Evolutionary conservation across 371 early-diverging fungal species (phyloP).

Genomic region (Lichtheimia hyalospora): DNA sequence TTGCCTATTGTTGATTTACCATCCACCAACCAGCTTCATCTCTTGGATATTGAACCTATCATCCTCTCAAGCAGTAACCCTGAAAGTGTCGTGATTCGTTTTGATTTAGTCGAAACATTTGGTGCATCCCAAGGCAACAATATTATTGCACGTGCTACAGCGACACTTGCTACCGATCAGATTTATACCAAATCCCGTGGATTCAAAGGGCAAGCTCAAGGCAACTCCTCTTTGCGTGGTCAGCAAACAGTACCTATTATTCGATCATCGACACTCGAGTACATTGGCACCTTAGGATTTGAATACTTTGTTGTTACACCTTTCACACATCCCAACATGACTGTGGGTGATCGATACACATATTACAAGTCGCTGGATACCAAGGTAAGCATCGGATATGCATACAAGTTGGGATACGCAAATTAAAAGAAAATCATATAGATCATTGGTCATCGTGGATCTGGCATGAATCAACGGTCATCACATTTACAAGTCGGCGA

Average conservation of each 20-base stretch:
- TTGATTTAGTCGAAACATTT: conserved; percentile 69
- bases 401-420: too few species aligned
- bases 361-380: conserved; percentile 69
- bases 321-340: conserved; percentile 62
- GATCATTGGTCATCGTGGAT: conserved; percentile 95
- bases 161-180: conserved; percentile 52
- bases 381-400: conserved; percentile 29
- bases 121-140: conserved; percentile 37
- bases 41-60: conserved; percentile 57
- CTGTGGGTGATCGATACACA: conserved; percentile 57
- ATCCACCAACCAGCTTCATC: conserved; percentile 25
- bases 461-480: conserved; percentile 81
- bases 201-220: conserved; percentile 34
- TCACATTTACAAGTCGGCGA: conserved; percentile 83
- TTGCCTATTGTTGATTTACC: conserved; percentile 66
- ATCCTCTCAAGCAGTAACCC: conserved; percentile 54
- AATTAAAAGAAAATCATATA: conserved; percentile 2
- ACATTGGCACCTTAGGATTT: conserved; percentile 61
- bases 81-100: conserved; percentile 58
- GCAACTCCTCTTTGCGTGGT: conserved; percentile 42
- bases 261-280: conserved; percentile 51
- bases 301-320: conserved; percentile 71
- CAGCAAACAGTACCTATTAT: conserved; percentile 63
- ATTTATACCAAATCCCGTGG: conserved; percentile 40
- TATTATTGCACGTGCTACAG: conserved; percentile 62